Evolutionary conservation across 768 basidiomycete species (phyloP), one percentile per base, ranked within the genome.

Genomic region (Steccherinum ochraceum): DNA sequence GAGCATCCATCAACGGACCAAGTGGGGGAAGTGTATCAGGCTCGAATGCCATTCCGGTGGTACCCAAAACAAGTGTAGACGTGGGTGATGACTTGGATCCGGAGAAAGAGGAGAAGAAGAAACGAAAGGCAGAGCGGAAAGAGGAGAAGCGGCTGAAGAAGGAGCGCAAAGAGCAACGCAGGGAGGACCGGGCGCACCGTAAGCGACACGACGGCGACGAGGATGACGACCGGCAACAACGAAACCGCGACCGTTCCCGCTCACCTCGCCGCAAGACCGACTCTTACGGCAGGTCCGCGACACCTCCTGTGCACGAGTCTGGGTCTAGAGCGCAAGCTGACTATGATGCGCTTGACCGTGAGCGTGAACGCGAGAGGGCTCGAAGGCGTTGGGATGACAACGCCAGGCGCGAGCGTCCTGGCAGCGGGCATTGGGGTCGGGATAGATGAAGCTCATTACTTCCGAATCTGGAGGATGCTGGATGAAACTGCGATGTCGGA

Each of bases 161-260:
- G 61, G 83, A 80, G 58, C 78, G 78, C 65, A 82, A 76, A 58
- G 75, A n/a, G 73, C 70, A 4, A 72, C 69, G 52, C 84, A 79
- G 62, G 80, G 50, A 70, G 69, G 49, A 62, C 67, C 52, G 64
- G 63, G 55, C 68, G 64, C 27, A 69, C 56, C 39, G 52, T 44
- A 19, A 26, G n/a, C 48, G 41, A 12, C 47, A 40, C n/a, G 66
- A 57, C 43, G 67, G 68, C 45, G 59, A 52, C 30, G 54, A 61
- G 13, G 57, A 61, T 44, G 52, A 57, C n/a, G 57, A 51, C 42
- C 56, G 56, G 24, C 25, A 56, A 44, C 41, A 51, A 49, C 40
- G 42, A 40, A 46, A 47, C 58, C 53, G 53, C 41, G 54, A 59
- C 35, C 45, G 39, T 21, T 40, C 54, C 13, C 50, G 43, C 23